Evolutionary conservation across 2,329 filamentous ascomycete species (phyloP), one percentile per base, ranked within the genome.

Genomic region (Lasiodiplodia theobromae): DNA sequence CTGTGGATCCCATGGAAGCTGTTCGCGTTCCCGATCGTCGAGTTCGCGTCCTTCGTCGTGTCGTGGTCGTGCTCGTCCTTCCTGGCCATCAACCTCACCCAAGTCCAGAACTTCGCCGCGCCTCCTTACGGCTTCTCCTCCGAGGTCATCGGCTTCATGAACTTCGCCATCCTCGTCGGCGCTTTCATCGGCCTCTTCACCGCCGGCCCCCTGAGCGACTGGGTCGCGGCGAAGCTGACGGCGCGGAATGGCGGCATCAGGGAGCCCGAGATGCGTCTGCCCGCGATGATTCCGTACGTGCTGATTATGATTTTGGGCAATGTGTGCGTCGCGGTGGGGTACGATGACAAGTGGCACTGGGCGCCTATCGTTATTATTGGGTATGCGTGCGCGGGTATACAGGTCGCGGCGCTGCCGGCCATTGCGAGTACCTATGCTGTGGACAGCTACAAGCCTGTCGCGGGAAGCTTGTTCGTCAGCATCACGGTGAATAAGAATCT

Each of bases 401-500:
- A 89, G 73, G 87, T 89, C 18, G 84, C 87, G 2, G 87, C 87
- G 0, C 77, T 91, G 14, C 88, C 88, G 0, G 84, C 84, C 14
- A 90, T 91, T 68, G 83, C 81, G 4, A 86, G 81, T 40, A 88
- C 81, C 2, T 90, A 90, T 72, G 86, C 87, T 0, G 84, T 90
- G 18, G 88, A 91, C 74, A 86, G 83, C 68, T 90, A 91, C 77
- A 90, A 90, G 77, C 86, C 88, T 0, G 85, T 89, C 2, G 83
- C 87, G 0, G 87, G 88, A 3, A 84, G 82, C 2, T 78, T 90
- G 58, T 87, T 90, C 74, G 87, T 89, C 0, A 81, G 84, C 8
- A 85, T 88, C 71, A 90, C 87, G 0, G 86, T 90, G 56, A 88
- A 88, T 73, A 90, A 90, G 79, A 89, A 89, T 68, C 67, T 89